phyloP scores from a whole-genome alignment of 164 flowering plant genomes.

The Warburgia ugandensis region DNA sequence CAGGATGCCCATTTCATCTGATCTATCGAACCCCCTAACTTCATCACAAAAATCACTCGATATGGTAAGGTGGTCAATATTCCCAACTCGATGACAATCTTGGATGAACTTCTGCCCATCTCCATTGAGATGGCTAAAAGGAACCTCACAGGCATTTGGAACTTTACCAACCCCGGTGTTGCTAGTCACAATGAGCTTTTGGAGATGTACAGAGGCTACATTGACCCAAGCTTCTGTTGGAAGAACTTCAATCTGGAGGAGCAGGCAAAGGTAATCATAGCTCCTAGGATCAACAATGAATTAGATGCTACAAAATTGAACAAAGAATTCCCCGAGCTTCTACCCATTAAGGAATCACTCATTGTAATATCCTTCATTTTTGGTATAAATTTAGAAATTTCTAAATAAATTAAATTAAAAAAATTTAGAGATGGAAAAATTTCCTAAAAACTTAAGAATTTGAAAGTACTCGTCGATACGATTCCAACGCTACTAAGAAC shows the following conservation, averaged over 20 bases:
- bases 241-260: constrained; percentile 37
- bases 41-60: constrained; percentile 32
- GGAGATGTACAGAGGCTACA: constrained; percentile 31
- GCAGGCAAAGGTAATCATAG: constrained; percentile 38
- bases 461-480: too few species aligned
- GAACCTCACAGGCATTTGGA: constrained; percentile 36
- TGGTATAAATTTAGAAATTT: too few species aligned
- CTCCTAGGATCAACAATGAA: constrained; percentile 39
- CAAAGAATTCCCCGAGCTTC: constrained; percentile 30
- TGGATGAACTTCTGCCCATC: constrained; percentile 38
- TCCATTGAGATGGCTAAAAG: constrained; percentile 39
- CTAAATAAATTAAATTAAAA: too few species aligned
- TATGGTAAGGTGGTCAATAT: constrained; percentile 37
- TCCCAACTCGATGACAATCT: constrained; percentile 37
- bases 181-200: constrained; percentile 39
- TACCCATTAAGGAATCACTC: constrained; percentile 33
- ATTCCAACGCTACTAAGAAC: too few species aligned
- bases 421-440: too few species aligned
- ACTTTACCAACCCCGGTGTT: constrained; percentile 40
- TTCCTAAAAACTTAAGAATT: too few species aligned
- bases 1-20: constrained; percentile 41
- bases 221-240: constrained; percentile 33
- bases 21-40: constrained; percentile 30
- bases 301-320: constrained; percentile 30
- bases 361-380: too few species aligned